Base-by-base conservation (phyloP, 495 filamentous ascomycete genomes). In the Penicillium angulare region DNA sequence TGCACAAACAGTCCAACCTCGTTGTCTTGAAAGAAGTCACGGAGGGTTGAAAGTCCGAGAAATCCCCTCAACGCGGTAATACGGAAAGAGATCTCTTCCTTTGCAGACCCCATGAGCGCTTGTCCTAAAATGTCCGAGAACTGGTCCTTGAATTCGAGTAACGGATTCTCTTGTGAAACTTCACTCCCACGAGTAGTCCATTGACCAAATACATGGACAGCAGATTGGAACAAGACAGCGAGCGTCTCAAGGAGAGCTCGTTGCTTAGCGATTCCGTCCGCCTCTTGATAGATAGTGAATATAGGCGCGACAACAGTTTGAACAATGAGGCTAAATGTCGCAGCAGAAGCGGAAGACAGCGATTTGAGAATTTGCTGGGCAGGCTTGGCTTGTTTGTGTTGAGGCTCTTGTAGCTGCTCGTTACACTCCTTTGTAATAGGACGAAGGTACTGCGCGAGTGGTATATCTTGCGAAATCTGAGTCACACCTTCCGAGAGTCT, bases 341-440 rank as follows among this genome's bases (percentile, higher is more conserved):
- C 61, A 0, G 72, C 61, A n/a, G 80, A 83, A 15, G 82, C 76
- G 24, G 71, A 69, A 5, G 82, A 79, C 10, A 86, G 53, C 12
- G 74, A 75, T 9, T 76, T 70, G 16, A 90, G 60, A 13, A 90
- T 86, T 40, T 81, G 76, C 10, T 85, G 83, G 4, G 82, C 75
- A 12, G 86, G 84, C 63, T 84, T 82, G 8, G 86, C 86, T 59
- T 90, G 83, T 62, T 88, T 89, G 24, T 86, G 84, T 48, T 87
- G 86, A n/a, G 86, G 85, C 53, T 89, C 86, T 53, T 84, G 80
- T 3, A 90, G 64, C 52, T 86, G 82, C 49, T 88, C 81, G 49
- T 85, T 85, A 58, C 85, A 87, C 61, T 89, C 86, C 58, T 84
- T 83, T 10, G 79, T 78, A 43, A 88, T 80, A 10, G 83, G 77